Conservation (phyloP, 768 basidiomycete genomes). For the Pleurotus citrinopileatus region DNA sequence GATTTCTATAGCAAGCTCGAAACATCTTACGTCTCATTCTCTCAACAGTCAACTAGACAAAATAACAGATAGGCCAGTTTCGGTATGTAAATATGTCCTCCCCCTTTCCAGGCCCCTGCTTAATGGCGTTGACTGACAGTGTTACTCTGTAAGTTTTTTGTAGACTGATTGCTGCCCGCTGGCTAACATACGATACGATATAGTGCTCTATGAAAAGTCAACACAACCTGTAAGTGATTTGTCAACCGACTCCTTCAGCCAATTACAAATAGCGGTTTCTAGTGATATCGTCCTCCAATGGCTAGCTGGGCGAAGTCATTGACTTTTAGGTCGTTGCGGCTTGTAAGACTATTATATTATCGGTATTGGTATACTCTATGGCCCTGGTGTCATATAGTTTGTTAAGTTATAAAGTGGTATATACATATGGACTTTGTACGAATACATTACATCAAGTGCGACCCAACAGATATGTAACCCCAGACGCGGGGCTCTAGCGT, state of each 20-base stretch:
- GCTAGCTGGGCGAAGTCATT: conserved; percentile 77
- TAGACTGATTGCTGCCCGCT: not conserved
- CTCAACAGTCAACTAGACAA: conserved; percentile 66
- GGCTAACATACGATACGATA: not conserved
- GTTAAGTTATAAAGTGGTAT: not conserved
- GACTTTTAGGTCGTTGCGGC: conserved; percentile 10
- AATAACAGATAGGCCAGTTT: conserved; percentile 77
- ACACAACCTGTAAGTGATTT: conserved; percentile 73
- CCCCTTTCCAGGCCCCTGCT: conserved; percentile 5
- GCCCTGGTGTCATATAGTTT: not conserved
- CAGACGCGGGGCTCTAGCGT: conserved; percentile 35
- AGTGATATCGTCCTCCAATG: conserved; percentile 89
- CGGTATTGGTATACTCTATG: not conserved
- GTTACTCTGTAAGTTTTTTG: conserved; percentile 64
- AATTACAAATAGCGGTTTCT: not conserved
- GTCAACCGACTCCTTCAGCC: not conserved
- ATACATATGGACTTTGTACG: not conserved
- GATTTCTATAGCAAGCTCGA: not conserved
- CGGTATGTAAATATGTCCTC: conserved; percentile 51
- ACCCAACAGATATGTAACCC: not conserved
- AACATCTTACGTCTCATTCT: too few relatives aligned
- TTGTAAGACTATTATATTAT: not conserved
- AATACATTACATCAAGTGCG: not conserved
- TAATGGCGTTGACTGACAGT: conserved; percentile 37
- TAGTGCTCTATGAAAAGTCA: conserved; percentile 97